Percentiles rank a stretch among this genome's conserved stretches.
Conservation (phyloP, 2,329 filamentous ascomycete species). For the Polytolypa hystricis region DNA sequence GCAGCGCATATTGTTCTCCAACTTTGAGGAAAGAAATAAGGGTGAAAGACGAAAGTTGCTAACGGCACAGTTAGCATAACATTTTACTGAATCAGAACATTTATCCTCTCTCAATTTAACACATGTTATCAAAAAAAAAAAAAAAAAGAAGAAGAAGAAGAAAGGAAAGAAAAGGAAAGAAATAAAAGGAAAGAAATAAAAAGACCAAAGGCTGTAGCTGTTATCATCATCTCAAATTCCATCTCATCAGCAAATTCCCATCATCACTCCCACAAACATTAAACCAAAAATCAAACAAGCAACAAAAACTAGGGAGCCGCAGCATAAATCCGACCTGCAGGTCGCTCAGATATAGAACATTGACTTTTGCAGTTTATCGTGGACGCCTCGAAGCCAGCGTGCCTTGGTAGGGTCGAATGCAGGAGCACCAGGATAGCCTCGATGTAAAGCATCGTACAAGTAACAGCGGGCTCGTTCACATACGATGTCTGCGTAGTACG, state of each 20-base stretch:
- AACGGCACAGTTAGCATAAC: too few relatives aligned
- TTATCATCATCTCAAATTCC: background rate
- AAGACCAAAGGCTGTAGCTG: too few relatives aligned
- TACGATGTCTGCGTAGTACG: conserved; percentile 80
- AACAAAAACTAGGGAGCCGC: too few relatives aligned
- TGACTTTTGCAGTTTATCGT: conserved; percentile 19
- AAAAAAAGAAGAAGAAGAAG: background rate
- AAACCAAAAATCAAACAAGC: too few relatives aligned
- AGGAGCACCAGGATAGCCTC: background rate
- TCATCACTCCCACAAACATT: background rate
- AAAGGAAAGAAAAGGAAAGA: background rate
- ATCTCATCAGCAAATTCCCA: background rate
- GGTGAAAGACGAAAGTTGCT: too few relatives aligned
- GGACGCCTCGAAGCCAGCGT: conserved; percentile 13
- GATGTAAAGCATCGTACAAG: conserved; percentile 28
- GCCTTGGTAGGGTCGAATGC: conserved; percentile 40
- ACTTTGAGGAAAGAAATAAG: too few relatives aligned
- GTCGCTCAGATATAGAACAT: conserved; percentile 28
- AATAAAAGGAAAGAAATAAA: background rate
- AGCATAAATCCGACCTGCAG: too few relatives aligned
- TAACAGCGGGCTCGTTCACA: conserved; percentile 68
- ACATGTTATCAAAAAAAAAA: background rate
- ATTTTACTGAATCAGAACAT: too few relatives aligned
- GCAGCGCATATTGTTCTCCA: too few relatives aligned
- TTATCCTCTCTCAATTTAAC: too few relatives aligned